Evolutionary conservation across 2,329 filamentous ascomycete genomes (phyloP).

Genomic region (Fusarium caatingaense): DNA sequence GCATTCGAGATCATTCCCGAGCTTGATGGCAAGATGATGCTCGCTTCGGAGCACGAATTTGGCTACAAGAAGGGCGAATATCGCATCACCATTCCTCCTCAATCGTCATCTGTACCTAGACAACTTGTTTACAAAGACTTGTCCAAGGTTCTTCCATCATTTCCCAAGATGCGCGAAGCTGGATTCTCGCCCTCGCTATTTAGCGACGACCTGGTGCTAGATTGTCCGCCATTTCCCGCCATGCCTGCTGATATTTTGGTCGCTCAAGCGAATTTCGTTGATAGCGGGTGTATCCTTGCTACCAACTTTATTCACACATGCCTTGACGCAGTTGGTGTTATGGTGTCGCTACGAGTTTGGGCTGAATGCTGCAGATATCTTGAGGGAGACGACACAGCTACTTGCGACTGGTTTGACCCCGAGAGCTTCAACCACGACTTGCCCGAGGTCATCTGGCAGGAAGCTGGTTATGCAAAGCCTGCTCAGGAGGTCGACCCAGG

Average conservation of each 20-base stretch:
- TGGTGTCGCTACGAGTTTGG: not conserved
- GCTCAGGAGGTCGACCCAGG: not conserved
- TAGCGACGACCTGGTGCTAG: not conserved
- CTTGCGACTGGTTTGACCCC: constrained; percentile 1
- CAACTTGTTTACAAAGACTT: constrained; percentile 5
- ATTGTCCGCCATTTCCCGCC: not conserved
- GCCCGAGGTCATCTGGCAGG: constrained; percentile 6
- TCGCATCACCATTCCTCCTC: not conserved
- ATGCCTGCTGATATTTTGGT: constrained; percentile 12
- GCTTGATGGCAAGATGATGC: constrained; percentile 14
- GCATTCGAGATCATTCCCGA: constrained; percentile 8
- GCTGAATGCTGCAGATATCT: constrained; percentile 17
- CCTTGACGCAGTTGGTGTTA: constrained; percentile 5
- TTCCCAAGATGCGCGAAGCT: not conserved
- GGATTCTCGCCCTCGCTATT: constrained; percentile 8
- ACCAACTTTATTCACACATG: constrained; percentile 10
- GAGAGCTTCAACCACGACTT: constrained; percentile 16
- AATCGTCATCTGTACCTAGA: not conserved
- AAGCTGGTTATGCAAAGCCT: not conserved
- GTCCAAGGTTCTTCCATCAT: not conserved
- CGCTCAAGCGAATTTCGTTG: constrained; percentile 7
- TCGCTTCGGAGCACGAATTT: constrained; percentile 8
- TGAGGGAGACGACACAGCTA: not conserved
- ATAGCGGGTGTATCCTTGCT: constrained; percentile 1
- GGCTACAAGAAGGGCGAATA: constrained; percentile 13